Evolutionary conservation across 306 rosid genomes (phyloP), one percentile per base, ranked within the genome.

Genomic region (Lithocarpus polystachyus): DNA sequence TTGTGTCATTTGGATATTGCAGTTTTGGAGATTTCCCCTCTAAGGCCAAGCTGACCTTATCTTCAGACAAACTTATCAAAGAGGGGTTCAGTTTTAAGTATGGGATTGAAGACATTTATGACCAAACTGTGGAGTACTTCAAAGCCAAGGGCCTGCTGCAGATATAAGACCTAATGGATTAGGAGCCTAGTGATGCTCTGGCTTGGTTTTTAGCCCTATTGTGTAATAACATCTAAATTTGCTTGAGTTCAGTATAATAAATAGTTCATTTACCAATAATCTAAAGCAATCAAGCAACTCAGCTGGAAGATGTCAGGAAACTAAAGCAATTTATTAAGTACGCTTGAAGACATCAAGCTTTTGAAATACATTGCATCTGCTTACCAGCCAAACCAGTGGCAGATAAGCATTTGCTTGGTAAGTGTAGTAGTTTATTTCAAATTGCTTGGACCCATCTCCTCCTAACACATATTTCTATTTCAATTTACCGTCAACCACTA

Each of bases 41-140:
- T 57, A 83, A 87, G 85, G 85, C 91, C 55, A 93, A 89, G 93
- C 18, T 81, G 78, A 69, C 43, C 7, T 23, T 93, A 56, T 88
- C 97, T 43, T 87, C 97, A 0, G 97, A 88, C 68, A 93, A 89
- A 85, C 90, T 93, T 20, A 88, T 80, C 75, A 88, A 86, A 87
- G 97, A 89, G 78, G 98, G 98, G 37, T 93, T 93, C 82, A 78
- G 78, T 62, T 93, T 89, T 82, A 82, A 89, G 88, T 83, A 84
- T 31, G 90, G 87, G 54, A 59, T 93, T 74, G 92, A 87, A 65
- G 93, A 86, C 48, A 88, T 84, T 80, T 88, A 79, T 77, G 93
- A 91, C 62, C 91, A 91, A 74, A 72, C 85, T 83, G 80, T 91
- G 78, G 97, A 86, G 77, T 93, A 87, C 82, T 76, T 93, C 72